Conservation (phyloP, 768 basidiomycete species). For the Dioszegia aurantiaca region DNA sequence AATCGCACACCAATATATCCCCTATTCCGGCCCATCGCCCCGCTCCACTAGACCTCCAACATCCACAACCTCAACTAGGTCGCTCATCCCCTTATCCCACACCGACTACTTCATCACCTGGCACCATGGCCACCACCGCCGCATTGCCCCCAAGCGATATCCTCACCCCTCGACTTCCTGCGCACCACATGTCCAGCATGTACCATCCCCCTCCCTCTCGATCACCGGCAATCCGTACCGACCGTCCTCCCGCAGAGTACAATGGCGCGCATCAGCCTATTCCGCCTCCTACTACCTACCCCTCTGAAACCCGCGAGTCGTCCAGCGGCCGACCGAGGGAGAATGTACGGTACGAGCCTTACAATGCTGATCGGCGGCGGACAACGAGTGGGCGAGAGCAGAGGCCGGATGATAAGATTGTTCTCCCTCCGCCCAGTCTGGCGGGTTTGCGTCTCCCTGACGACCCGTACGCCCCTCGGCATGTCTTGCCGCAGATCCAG, state of each 20-base stretch:
- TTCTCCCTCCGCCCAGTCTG: slow-evolving; percentile 8
- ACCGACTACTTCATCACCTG: not conserved
- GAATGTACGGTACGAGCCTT: slow-evolving; percentile 9
- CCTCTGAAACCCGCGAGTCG: not conserved
- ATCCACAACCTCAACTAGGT: not conserved
- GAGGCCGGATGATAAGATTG: slow-evolving; percentile 2
- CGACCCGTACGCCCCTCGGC: slow-evolving; percentile 8
- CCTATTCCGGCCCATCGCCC: not conserved
- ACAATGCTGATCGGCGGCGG: not conserved
- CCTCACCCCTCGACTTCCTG: slow-evolving; percentile 2
- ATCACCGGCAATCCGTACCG: not conserved
- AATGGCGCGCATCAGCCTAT: not conserved
- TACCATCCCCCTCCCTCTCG: not conserved
- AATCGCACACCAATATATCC: not conserved
- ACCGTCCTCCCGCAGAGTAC: not conserved
- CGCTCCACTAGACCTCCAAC: not conserved
- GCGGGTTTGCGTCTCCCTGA: not conserved
- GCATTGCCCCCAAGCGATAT: slow-evolving; percentile 6
- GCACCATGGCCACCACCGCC: not conserved
- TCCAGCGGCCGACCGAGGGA: not conserved
- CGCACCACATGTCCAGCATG: not conserved
- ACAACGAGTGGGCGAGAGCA: not conserved
- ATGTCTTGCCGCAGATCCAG: slow-evolving; percentile 5
- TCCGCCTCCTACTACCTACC: not conserved
- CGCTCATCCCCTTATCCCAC: not conserved